Evolutionary conservation across 164 flowering plant genomes (phyloP), one percentile per base, ranked within the genome.

Genomic region (Magnolia sinica): DNA sequence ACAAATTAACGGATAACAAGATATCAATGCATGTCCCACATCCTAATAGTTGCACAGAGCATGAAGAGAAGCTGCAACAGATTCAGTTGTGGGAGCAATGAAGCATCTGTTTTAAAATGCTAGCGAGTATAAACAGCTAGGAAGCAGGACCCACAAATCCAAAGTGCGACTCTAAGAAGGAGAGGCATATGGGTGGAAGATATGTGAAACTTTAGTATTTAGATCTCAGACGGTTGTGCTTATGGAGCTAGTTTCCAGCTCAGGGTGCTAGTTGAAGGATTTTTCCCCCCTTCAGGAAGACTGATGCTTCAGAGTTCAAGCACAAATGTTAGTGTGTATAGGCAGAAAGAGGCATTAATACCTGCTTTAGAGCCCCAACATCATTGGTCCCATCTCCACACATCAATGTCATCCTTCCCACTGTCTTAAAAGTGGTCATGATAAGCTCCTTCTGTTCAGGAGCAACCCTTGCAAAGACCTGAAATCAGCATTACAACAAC

Each of bases 301-400:
- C 64, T 8, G 10, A 4, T 5, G 64, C 19, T 59, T 59, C 64
- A 59, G 64, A 19, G n/a, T 59, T 59, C 68, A 65, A 65, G 24
- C 24, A 65, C 22, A 22, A 22, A 20, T 65, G 68, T 22, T 65
- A 20, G 24, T 22, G 24, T 10, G 19, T 31, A 23, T 8, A 13
- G 59, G 22, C 22, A 59, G 13, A 31, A 18, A 19, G 7, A 18
- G 50, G 24, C 10, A 29, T 55, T 11, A 22, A 24, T 84, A 95
- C 99, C 97, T 96, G 99, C 85, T 96, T 96, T 76, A 96, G 80
- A 79, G 98, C 99, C 76, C 99, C 99, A 78, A 96, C 98, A 81
- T 96, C 99, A 85, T 96, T 96, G 23, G 99, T 96, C 50, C 99
- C 98, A 88, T 96, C 99, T 73, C 99, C 99, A 83, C 99, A 94